Evolutionary conservation across 1,284 basidiomycete genomes (phyloP).

Genomic region (Cystobasidium sp.): DNA sequence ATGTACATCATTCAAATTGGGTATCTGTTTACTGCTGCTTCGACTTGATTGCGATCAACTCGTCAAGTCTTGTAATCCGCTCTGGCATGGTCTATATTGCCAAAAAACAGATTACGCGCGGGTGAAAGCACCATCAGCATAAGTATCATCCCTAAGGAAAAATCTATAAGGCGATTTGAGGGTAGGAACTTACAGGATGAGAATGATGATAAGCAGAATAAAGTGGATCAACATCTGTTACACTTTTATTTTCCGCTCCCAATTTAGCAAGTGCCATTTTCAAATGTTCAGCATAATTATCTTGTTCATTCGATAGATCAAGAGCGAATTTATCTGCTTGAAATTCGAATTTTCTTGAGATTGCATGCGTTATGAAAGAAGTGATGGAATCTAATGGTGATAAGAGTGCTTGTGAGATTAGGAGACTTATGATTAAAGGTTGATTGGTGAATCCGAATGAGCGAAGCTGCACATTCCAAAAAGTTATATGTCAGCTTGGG

Average conservation of each 20-base stretch:
- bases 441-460: conserved; percentile 53
- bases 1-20: background rate
- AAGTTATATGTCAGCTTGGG: background rate
- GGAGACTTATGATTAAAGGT: conserved; percentile 85
- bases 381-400: conserved; percentile 80
- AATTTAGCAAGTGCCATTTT: conserved; percentile 76
- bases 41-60: conserved; percentile 20
- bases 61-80: conserved; percentile 34
- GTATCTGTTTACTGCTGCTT: conserved; percentile 20
- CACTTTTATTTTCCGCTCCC: conserved; percentile 86
- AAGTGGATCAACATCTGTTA: conserved; percentile 58
- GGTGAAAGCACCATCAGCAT: no score
- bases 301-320: conserved; percentile 64
- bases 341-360: conserved; percentile 84
- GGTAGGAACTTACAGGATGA: conserved; percentile 27
- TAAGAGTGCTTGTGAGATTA: conserved; percentile 84
- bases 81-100: conserved; percentile 43
- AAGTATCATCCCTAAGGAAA: background rate
- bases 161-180: background rate
- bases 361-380: conserved; percentile 74
- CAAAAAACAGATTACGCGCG: background rate
- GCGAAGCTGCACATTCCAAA: conserved; percentile 6
- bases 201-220: conserved; percentile 43
- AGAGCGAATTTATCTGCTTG: conserved; percentile 83
- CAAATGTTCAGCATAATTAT: conserved; percentile 73